Conservation (phyloP, 768 basidiomycete genomes). For the Cyclocybe aegerita region DNA sequence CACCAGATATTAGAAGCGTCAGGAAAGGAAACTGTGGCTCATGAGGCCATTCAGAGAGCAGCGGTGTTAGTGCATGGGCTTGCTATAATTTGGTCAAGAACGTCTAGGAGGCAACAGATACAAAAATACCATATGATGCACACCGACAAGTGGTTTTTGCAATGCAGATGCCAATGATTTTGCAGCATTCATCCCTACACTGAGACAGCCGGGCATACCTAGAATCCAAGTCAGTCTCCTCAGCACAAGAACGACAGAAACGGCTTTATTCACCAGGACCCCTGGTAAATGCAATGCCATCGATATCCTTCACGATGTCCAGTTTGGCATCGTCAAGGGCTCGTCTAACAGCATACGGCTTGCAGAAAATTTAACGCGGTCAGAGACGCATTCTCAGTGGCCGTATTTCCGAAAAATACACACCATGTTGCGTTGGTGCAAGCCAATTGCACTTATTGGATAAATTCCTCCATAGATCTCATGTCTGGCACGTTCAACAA, state of each 20-base stretch:
- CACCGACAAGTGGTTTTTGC: conserved; percentile 80
- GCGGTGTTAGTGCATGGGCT: conserved; percentile 86
- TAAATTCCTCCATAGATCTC: conserved; percentile 72
- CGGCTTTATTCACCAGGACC: conserved; percentile 62
- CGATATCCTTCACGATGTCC: conserved; percentile 54
- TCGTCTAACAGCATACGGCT: conserved; percentile 73
- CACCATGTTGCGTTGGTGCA: conserved; percentile 82
- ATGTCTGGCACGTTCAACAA: conserved; percentile 39
- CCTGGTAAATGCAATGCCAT: conserved; percentile 89
- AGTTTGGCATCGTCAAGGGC: conserved; percentile 70
- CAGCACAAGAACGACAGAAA: conserved; percentile 6
- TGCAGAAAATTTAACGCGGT: conserved; percentile 23
- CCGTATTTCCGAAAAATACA: not conserved
- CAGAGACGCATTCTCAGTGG: too few relatives aligned
- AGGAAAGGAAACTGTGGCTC: conserved; percentile 80
- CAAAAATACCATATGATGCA: conserved; percentile 87
- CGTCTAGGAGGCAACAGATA: not conserved
- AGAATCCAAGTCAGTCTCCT: not conserved
- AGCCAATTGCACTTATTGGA: conserved; percentile 71
- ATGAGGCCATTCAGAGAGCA: conserved; percentile 57
- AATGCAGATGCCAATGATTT: conserved; percentile 79
- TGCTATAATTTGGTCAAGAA: conserved; percentile 50
- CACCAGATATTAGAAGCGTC: conserved; percentile 88
- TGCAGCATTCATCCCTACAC: conserved; percentile 79
- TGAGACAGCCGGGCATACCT: conserved; percentile 83